phyloP scores from a whole-genome alignment of 495 filamentous ascomycete genomes.

The Penicillium pulvis region DNA sequence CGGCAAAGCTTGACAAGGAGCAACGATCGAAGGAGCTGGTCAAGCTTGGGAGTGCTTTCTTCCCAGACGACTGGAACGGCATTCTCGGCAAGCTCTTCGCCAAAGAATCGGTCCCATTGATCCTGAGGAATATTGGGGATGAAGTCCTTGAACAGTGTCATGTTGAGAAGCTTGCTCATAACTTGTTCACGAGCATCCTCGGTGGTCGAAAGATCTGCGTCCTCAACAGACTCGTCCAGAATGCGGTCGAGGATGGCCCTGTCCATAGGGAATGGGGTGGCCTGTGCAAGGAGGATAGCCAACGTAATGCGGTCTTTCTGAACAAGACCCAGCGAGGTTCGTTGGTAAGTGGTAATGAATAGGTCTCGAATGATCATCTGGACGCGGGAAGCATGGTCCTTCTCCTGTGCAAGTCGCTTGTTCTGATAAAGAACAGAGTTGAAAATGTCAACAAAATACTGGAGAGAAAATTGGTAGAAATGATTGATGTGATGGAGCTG shows the following conservation, averaged over 20 bases:
- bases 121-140: slow-evolving; percentile 60
- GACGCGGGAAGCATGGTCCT: slow-evolving; percentile 72
- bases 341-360: slow-evolving; percentile 87
- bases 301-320: slow-evolving; percentile 94
- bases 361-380: slow-evolving; percentile 87
- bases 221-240: slow-evolving; percentile 75
- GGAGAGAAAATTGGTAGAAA: slow-evolving; percentile 98
- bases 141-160: slow-evolving; percentile 73
- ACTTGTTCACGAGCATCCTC: slow-evolving; percentile 65
- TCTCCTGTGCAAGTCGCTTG: slow-evolving; percentile 69
- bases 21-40: slow-evolving; percentile 80
- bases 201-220: slow-evolving; percentile 75
- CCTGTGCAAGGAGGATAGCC: slow-evolving; percentile 95
- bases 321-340: slow-evolving; percentile 87
- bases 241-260: slow-evolving; percentile 82
- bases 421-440: slow-evolving; percentile 85
- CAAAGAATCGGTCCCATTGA: slow-evolving; percentile 79
- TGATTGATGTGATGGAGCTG: slow-evolving; percentile 98
- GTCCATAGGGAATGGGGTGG: slow-evolving; percentile 91
- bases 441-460: slow-evolving; percentile 98
- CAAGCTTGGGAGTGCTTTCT: slow-evolving; percentile 59
- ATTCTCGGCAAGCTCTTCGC: slow-evolving; percentile 85
- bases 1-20: slow-evolving; percentile 92
- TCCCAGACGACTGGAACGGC: slow-evolving; percentile 80
- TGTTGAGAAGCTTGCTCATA: slow-evolving; percentile 64